phyloP scores from a whole-genome alignment of 176 grass and related monocot species.

The Hordeum marinum region DNA sequence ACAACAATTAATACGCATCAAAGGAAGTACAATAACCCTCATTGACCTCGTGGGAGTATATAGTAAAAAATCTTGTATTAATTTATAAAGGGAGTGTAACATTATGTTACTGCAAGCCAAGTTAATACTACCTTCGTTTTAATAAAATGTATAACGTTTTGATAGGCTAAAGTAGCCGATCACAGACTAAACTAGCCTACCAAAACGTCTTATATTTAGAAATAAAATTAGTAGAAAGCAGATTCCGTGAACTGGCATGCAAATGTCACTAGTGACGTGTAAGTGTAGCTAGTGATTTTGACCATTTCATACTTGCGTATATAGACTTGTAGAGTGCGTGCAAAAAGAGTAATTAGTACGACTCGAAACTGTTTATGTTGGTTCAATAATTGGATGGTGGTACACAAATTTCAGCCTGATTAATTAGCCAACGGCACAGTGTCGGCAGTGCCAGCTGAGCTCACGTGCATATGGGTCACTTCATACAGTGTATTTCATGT shows the following conservation, averaged over 20 bases:
- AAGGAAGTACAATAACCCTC: neutral
- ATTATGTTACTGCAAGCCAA: neutral
- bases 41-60: neutral
- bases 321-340: too few species aligned
- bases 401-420: neutral
- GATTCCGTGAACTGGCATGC: neutral
- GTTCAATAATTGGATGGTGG: neutral
- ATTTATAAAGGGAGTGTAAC: too few species aligned
- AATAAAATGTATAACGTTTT: too few species aligned
- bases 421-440: too few species aligned
- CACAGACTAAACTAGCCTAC: too few species aligned
- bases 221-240: neutral
- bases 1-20: too few species aligned
- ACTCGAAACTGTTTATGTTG: neutral
- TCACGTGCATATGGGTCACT: neutral
- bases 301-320: neutral
- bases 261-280: neutral
- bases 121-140: neutral
- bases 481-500: slow-evolving; percentile 7
- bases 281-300: too few species aligned
- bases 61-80: too few species aligned
- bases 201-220: too few species aligned
- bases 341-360: too few species aligned
- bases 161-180: too few species aligned
- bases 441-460: neutral